A percentile compares a stretch with the other conserved stretches of the same genome.
phyloP scores from a whole-genome alignment of 2,329 filamentous ascomycete genomes.

The Aureobasidium sp. region DNA sequence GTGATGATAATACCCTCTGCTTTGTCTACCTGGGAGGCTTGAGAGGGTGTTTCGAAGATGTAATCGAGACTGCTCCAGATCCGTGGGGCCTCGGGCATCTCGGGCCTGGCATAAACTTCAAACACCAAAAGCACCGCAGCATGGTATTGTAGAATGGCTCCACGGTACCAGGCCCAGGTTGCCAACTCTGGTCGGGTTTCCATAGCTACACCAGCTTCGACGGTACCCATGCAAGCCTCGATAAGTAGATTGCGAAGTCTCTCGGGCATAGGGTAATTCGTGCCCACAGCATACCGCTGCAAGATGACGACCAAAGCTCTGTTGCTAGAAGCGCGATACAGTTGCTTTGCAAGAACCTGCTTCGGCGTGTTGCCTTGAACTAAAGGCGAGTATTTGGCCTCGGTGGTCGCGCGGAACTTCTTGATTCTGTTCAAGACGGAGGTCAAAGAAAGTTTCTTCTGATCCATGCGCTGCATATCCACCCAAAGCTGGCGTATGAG shows the following conservation, averaged over 20 bases:
- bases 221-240: conserved; percentile 46
- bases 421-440: conserved; percentile 60
- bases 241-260: conserved; percentile 57
- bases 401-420: conserved; percentile 56
- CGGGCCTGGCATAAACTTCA: conserved; percentile 54
- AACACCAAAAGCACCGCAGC: conserved; percentile 59
- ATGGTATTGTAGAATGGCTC: conserved; percentile 66
- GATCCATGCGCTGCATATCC: conserved; percentile 59
- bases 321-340: conserved; percentile 56
- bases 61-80: conserved; percentile 67
- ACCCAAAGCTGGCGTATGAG: conserved; percentile 63
- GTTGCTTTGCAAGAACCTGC: conserved; percentile 54
- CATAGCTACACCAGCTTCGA: conserved; percentile 48
- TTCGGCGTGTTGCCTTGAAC: conserved; percentile 52
- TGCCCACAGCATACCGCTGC: conserved; percentile 55
- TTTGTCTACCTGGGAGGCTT: conserved; percentile 48
- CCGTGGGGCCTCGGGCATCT: conserved; percentile 50
- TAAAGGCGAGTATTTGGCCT: conserved; percentile 56
- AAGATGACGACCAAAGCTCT: conserved; percentile 59
- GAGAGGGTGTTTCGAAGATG: conserved; percentile 54
- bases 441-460: conserved; percentile 52
- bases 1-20: conserved; percentile 53
- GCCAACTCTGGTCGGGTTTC: conserved; percentile 45
- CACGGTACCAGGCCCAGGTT: conserved; percentile 61
- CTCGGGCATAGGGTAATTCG: conserved; percentile 46